A percentile compares a stretch with the other conserved stretches of the same genome.
Evolutionary conservation across 1,284 basidiomycete genomes (phyloP).

Genomic region (Moesziomyces sp.): DNA sequence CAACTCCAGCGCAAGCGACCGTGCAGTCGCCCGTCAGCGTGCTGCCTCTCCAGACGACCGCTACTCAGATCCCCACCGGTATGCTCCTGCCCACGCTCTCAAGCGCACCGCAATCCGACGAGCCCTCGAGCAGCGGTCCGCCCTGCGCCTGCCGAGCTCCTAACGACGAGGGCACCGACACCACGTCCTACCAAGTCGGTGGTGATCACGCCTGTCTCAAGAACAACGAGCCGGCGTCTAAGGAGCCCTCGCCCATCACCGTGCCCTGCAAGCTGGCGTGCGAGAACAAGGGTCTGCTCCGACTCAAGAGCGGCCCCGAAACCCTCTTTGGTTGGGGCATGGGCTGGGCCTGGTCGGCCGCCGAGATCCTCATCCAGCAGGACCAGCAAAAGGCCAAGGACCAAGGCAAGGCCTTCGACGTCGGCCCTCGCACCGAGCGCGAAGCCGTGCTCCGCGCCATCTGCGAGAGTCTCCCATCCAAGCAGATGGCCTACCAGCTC

Average conservation of each 20-base stretch:
- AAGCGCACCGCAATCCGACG: constrained; percentile 11
- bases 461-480: constrained; percentile 53
- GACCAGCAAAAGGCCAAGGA: constrained; percentile 34
- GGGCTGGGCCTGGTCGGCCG: constrained; percentile 63
- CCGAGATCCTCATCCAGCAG: constrained; percentile 41
- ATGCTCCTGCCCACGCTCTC: constrained; percentile 30
- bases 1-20: not conserved
- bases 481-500: constrained; percentile 54
- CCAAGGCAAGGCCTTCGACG: constrained; percentile 22
- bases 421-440: constrained; percentile 44
- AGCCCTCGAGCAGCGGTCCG: constrained; percentile 8
- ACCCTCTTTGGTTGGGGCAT: constrained; percentile 64
- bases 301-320: constrained; percentile 57
- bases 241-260: constrained; percentile 35
- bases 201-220: constrained; percentile 27
- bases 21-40: constrained; percentile 11
- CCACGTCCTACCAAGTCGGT: constrained; percentile 1
- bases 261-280: constrained; percentile 38
- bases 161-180: constrained; percentile 15
- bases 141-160: constrained; percentile 30
- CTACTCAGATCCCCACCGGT: constrained; percentile 6
- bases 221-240: constrained; percentile 26
- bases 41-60: constrained; percentile 5
- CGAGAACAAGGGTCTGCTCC: constrained; percentile 44
- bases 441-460: constrained; percentile 61